phyloP scores from a whole-genome alignment of 768 basidiomycete genomes.

The Lactifluus subvellereus region DNA sequence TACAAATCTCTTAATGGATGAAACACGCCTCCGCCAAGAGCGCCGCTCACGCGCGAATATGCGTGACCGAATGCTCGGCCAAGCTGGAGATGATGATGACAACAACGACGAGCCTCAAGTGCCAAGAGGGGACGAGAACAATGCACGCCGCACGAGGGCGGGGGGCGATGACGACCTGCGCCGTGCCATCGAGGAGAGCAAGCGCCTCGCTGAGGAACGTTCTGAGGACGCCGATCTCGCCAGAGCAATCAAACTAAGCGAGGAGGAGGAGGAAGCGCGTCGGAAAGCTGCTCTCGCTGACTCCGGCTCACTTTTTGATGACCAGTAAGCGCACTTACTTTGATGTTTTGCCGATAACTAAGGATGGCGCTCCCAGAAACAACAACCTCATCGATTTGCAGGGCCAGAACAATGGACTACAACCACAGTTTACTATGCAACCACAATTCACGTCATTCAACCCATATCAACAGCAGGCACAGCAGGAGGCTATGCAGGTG shows the following conservation, averaged over 20 bases:
- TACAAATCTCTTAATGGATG: constrained; percentile 86
- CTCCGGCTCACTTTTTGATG: constrained; percentile 76
- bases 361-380: constrained; percentile 4
- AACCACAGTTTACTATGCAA: constrained; percentile 75
- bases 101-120: constrained; percentile 27
- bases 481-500: constrained; percentile 80
- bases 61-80: constrained; percentile 90
- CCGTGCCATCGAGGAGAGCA: constrained; percentile 87
- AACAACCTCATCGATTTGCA: constrained; percentile 15
- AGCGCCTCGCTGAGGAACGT: constrained; percentile 65
- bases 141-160: constrained; percentile 32
- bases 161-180: constrained; percentile 68
- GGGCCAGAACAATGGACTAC: constrained; percentile 35
- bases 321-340: constrained; percentile 51
- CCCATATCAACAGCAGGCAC: constrained; percentile 87
- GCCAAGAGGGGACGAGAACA: constrained; percentile 43
- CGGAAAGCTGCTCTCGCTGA: constrained; percentile 66
- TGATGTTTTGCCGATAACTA: constrained; percentile 7
- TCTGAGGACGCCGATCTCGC: constrained; percentile 81
- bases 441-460: constrained; percentile 93
- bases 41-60: constrained; percentile 79
- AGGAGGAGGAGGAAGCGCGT: constrained; percentile 87
- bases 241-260: constrained; percentile 76
- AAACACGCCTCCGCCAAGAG: constrained; percentile 78
- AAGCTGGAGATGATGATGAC: constrained; percentile 38